A percentile compares a stretch with the other conserved stretches of the same genome.
Evolutionary conservation across 345 rosid genomes (phyloP).

Genomic region (Sonneratia alba): DNA sequence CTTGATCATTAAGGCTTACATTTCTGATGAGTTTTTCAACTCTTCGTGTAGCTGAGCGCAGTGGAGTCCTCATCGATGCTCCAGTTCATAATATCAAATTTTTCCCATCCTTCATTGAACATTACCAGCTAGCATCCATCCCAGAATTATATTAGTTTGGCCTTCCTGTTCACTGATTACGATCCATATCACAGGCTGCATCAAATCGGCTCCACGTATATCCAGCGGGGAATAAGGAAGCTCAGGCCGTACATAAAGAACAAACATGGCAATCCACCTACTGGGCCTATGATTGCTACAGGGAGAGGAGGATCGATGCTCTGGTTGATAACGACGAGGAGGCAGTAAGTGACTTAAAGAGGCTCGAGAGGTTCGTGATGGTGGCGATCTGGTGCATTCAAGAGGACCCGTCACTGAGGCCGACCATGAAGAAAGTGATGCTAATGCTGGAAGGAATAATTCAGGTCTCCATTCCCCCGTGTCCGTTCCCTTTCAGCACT

Average conservation of each 20-base stretch:
- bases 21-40: not conserved
- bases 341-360: constrained; percentile 17
- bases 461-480: constrained; percentile 28
- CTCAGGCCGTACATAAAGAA: constrained; percentile 12
- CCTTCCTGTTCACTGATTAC: not conserved
- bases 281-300: constrained; percentile 39
- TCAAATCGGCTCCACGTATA: constrained; percentile 19
- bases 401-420: constrained; percentile 40
- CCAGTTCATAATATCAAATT: not conserved
- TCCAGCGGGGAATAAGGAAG: constrained; percentile 19
- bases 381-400: constrained; percentile 53
- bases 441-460: constrained; percentile 50
- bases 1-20: not conserved
- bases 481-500: constrained; percentile 17
- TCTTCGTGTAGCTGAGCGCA: constrained; percentile 11
- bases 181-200: constrained; percentile 12
- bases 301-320: constrained; percentile 14
- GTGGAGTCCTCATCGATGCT: constrained; percentile 16
- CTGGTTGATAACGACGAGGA: constrained; percentile 20
- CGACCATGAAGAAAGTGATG: constrained; percentile 40
- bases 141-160: not conserved
- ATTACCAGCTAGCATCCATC: too few relatives aligned
- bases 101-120: not conserved
- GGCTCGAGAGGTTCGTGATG: constrained; percentile 25
- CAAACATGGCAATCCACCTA: constrained; percentile 6